Conservation (phyloP, 148 eudicot species). For the Vaccinium darrowii region DNA sequence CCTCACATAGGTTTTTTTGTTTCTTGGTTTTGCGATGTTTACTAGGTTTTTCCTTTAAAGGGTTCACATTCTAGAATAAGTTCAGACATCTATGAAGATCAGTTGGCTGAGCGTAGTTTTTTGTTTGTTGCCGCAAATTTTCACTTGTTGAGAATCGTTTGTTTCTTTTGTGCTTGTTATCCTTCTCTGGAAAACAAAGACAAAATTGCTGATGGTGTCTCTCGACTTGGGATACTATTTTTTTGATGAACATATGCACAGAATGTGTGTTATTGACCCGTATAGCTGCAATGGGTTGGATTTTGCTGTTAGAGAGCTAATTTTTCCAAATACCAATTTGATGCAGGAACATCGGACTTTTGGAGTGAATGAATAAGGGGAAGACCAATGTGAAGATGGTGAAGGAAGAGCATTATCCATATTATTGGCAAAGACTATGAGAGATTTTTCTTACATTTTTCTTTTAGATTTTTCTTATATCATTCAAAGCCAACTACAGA, state of each 20-base stretch:
- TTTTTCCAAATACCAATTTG: too few relatives aligned
- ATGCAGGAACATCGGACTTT: too few relatives aligned
- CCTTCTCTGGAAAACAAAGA: neutral
- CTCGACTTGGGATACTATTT: neutral
- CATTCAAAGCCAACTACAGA: too few relatives aligned
- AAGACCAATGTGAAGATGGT: too few relatives aligned
- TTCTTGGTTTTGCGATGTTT: neutral
- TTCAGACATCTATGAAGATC: neutral
- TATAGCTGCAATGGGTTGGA: too few relatives aligned
- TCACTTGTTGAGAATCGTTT: neutral
- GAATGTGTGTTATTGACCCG: too few relatives aligned
- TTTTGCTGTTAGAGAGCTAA: too few relatives aligned
- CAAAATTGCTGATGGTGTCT: neutral
- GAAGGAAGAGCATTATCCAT: too few relatives aligned
- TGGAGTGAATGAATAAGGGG: too few relatives aligned
- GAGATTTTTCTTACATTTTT: too few relatives aligned
- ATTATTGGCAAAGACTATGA: too few relatives aligned
- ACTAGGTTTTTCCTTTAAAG: neutral
- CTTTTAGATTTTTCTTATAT: too few relatives aligned
- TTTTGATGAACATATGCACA: neutral
- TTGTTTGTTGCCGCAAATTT: neutral
- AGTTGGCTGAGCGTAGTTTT: neutral
- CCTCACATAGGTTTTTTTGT: neutral
- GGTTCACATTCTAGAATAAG: neutral
- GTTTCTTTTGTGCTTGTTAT: neutral